Evolutionary conservation across 2,329 filamentous ascomycete genomes (phyloP).

Genomic region (Penicillium rolfsii): DNA sequence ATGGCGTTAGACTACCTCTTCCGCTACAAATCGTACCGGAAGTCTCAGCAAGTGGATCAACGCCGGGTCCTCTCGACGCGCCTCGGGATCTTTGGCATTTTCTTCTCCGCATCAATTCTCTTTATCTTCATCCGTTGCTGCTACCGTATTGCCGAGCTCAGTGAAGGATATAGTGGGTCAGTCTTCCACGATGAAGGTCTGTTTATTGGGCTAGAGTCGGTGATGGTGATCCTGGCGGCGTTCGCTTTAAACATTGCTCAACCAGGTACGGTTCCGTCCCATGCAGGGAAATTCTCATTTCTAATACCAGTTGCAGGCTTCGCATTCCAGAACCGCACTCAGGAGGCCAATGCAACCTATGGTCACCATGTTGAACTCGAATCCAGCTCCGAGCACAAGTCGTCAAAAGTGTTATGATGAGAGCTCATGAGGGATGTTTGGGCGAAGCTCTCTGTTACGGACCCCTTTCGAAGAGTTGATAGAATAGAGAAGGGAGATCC

Average conservation of each 20-base stretch:
- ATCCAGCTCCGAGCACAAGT: constrained; percentile 7
- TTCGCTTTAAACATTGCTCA: constrained; percentile 11
- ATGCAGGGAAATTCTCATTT: constrained; percentile 5
- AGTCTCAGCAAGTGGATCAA: constrained; percentile 29
- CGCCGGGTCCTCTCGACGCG: constrained; percentile 29
- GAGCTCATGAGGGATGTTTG: constrained; percentile 3
- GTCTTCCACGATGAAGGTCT: constrained; percentile 54
- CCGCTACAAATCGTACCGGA: constrained; percentile 13
- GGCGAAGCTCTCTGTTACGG: not conserved
- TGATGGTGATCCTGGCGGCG: constrained; percentile 9
- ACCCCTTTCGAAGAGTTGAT: not conserved
- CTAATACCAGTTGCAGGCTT: constrained; percentile 7
- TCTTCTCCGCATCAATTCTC: constrained; percentile 52
- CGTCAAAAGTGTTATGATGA: constrained; percentile 6
- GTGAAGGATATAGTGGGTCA: constrained; percentile 56
- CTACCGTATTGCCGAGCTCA: constrained; percentile 69
- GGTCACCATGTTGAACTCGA: constrained; percentile 8
- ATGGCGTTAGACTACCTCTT: constrained; percentile 20
- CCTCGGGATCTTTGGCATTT: constrained; percentile 56
- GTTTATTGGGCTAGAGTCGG: constrained; percentile 60
- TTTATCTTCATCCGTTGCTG: constrained; percentile 67
- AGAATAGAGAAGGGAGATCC: not conserved
- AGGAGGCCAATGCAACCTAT: constrained; percentile 6
- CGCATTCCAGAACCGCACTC: constrained; percentile 10
- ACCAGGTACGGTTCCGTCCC: constrained; percentile 10